These are phyloP conservation scores for Zygosaccharomyces pseudobailii DNA, from an alignment of 1,139 yeast genomes.

Conservation along the genomic window DNA sequence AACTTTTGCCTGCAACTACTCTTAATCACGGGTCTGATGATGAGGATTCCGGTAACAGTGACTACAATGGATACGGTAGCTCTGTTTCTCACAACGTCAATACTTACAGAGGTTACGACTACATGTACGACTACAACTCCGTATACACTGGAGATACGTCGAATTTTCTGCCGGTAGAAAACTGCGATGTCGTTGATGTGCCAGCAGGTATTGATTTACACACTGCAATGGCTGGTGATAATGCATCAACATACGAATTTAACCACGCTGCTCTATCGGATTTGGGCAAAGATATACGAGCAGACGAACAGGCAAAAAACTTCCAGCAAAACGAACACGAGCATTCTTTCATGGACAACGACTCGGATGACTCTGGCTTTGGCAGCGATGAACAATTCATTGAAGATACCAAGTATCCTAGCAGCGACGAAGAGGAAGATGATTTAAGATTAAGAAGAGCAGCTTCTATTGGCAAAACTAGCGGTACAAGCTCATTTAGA, in stretches of 20 bases:
- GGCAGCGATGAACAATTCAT: conserved; percentile 43
- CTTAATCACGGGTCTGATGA: conserved; percentile 76
- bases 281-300: not conserved
- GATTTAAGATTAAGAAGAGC: conserved; percentile 25
- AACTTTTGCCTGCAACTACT: conserved; percentile 74
- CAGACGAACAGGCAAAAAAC: not conserved
- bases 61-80: conserved; percentile 40
- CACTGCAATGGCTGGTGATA: conserved; percentile 27
- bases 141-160: conserved; percentile 59
- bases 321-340: not conserved
- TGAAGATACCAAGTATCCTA: conserved; percentile 21
- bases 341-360: conserved; percentile 28
- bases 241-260: conserved; percentile 14
- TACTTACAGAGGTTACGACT: conserved; percentile 73
- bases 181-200: conserved; percentile 44
- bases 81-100: conserved; percentile 74
- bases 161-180: conserved; percentile 30
- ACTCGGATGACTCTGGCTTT: conserved; percentile 33
- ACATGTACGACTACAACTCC: conserved; percentile 81
- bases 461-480: conserved; percentile 27
- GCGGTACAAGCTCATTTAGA: conserved; percentile 22
- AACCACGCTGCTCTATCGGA: conserved; percentile 9
- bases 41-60: conserved; percentile 49
- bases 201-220: conserved; percentile 37
- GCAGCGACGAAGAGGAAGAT: conserved; percentile 20